Conservation (phyloP, 805 yeast genomes). For the Starmerella apis region DNA sequence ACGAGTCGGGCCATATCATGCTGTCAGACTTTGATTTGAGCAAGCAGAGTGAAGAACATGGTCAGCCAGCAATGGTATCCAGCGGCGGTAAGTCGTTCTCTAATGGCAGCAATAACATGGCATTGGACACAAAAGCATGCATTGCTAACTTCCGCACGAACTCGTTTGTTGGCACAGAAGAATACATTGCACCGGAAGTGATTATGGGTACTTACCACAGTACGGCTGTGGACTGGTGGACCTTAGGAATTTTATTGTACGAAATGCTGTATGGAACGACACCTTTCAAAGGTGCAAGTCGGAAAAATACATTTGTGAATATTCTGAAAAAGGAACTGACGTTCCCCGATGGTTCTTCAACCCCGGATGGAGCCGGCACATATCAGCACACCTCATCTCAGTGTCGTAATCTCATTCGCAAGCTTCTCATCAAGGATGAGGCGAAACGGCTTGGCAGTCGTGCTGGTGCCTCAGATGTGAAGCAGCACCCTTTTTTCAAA, state of each 20-base stretch:
- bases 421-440: conserved; percentile 80
- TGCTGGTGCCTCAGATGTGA: conserved; percentile 90
- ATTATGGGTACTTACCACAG: conserved; percentile 96
- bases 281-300: conserved; percentile 85
- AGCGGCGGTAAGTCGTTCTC: conserved; percentile 27
- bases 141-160: conserved; percentile 94
- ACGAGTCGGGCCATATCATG: conserved; percentile 98
- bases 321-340: conserved; percentile 73
- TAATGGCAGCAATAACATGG: conserved; percentile 39
- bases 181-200: conserved; percentile 97
- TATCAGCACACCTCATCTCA: conserved; percentile 52
- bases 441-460: conserved; percentile 78
- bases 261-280: conserved; percentile 96
- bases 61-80: conserved; percentile 58
- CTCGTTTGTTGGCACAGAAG: conserved; percentile 98
- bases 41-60: conserved; percentile 69
- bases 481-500: conserved; percentile 83
- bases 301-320: conserved; percentile 83
- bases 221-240: conserved; percentile 99
- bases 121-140: conserved; percentile 86
- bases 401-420: conserved; percentile 71
- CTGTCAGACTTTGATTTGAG: conserved; percentile 91
- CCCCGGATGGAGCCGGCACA: conserved; percentile 29
- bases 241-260: conserved; percentile 80
- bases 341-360: conserved; percentile 47